Percentiles rank a stretch among this genome's conserved stretches.
These are phyloP conservation scores for Xylaria sp. DNA, from an alignment of 2,329 filamentous ascomycete genomes.

Conservation along the genomic window DNA sequence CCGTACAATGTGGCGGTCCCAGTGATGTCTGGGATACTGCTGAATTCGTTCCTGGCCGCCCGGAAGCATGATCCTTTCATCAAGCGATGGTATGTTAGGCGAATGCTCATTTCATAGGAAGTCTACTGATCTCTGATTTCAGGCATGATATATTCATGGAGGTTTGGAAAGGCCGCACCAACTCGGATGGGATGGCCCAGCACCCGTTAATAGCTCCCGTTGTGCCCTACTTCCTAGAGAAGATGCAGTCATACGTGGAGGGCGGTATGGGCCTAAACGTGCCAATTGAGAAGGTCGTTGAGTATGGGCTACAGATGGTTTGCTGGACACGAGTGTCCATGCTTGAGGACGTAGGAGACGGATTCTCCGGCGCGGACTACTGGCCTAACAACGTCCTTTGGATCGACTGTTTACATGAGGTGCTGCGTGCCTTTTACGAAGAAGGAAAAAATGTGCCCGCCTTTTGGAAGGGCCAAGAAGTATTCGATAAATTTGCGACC, in stretches of 20 bases:
- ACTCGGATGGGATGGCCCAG: conserved; percentile 43
- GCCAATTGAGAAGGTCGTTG: conserved; percentile 47
- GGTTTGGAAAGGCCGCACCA: conserved; percentile 47
- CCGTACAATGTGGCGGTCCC: conserved; percentile 50
- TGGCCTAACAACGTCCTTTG: conserved; percentile 35
- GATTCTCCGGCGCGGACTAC: conserved; percentile 44
- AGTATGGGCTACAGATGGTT: conserved; percentile 55
- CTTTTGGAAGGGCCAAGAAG: conserved; percentile 33
- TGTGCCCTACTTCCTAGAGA: conserved; percentile 43
- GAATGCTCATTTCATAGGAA: background rate
- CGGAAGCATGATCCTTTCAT: conserved; percentile 56
- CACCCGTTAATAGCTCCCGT: conserved; percentile 48
- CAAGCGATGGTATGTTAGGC: conserved; percentile 45
- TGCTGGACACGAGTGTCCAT: conserved; percentile 50
- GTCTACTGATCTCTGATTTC: conserved; percentile 14
- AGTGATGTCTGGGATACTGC: conserved; percentile 44
- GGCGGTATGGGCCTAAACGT: conserved; percentile 49
- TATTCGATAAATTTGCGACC: conserved; percentile 41
- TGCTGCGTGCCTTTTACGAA: conserved; percentile 8
- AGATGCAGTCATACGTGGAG: conserved; percentile 41
- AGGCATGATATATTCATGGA: conserved; percentile 52
- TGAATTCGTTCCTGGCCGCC: conserved; percentile 54
- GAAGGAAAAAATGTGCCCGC: background rate
- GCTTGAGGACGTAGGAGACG: conserved; percentile 43
- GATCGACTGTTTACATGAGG: conserved; percentile 37